A percentile compares a stretch with the other conserved stretches of the same genome.
These are phyloP conservation scores for Lasiodiplodia sp. DNA, from an alignment of 2,329 filamentous ascomycete species.

Conservation along the genomic window DNA sequence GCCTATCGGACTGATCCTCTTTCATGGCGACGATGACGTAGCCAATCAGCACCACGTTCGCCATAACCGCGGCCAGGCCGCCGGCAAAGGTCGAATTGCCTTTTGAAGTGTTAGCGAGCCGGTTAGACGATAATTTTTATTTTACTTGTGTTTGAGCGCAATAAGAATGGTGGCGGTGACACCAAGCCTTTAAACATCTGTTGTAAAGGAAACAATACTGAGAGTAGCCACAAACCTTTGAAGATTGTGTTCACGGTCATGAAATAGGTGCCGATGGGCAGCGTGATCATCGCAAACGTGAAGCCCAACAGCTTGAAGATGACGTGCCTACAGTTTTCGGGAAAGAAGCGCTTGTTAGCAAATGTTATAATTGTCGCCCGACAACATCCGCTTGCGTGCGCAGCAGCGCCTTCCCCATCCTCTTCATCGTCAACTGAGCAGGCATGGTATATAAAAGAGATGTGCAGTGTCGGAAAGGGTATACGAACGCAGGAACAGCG, in stretches of 20 bases:
- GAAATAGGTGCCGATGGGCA: constrained; percentile 91
- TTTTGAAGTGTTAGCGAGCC: constrained; percentile 45
- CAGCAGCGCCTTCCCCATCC: no score
- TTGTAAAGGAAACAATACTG: background rate
- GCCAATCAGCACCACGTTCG: constrained; percentile 88
- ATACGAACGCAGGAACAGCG: constrained; percentile 78
- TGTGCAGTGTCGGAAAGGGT: constrained; percentile 1
- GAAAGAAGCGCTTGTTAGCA: constrained; percentile 23
- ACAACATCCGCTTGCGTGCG: no score
- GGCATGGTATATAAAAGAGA: background rate
- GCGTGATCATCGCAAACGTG: constrained; percentile 86
- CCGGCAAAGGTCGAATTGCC: constrained; percentile 91
- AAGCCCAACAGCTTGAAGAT: constrained; percentile 91
- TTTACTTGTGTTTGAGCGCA: background rate
- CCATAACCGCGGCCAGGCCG: constrained; percentile 82
- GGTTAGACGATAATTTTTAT: background rate
- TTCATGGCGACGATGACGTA: constrained; percentile 92
- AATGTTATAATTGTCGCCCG: background rate
- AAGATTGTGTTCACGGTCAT: constrained; percentile 78
- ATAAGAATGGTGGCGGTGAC: background rate
- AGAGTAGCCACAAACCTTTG: constrained; percentile 50
- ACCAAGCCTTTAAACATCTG: background rate
- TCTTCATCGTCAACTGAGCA: background rate
- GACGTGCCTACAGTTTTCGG: constrained; percentile 66
- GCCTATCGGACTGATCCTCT: constrained; percentile 71